Evolutionary conservation across 208 protist species (phyloP).

Genomic region (Leishmania gerbilli): DNA sequence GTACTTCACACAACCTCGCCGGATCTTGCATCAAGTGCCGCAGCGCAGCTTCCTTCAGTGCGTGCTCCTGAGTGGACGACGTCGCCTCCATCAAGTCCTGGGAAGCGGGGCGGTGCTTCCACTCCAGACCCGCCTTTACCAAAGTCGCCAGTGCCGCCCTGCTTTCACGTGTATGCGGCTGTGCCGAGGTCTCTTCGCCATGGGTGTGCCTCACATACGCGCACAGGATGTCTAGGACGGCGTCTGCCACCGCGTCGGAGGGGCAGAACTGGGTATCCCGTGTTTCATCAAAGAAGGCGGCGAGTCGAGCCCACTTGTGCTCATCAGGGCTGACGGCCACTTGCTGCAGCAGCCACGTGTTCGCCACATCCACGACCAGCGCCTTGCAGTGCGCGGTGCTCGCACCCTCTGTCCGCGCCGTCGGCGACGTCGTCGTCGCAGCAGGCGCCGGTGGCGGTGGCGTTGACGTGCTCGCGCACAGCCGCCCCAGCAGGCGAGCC

Average conservation of each 20-base stretch:
- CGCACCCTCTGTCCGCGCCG: background rate
- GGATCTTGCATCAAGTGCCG: conserved; percentile 61
- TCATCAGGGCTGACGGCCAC: background rate
- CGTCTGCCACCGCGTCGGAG: conserved; percentile 16
- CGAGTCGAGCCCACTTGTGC: conserved; percentile 15
- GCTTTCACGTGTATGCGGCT: background rate
- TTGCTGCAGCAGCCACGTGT: conserved; percentile 20
- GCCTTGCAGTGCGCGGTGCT: conserved; percentile 4
- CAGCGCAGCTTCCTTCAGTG: conserved; percentile 43
- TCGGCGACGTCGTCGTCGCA: background rate
- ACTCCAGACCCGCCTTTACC: conserved; percentile 34
- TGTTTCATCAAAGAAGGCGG: conserved; percentile 30
- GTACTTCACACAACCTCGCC: conserved; percentile 31
- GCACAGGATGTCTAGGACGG: conserved; percentile 7
- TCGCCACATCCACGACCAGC: conserved; percentile 12
- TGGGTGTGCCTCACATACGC: conserved; percentile 3
- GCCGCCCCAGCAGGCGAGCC: conserved; percentile 39
- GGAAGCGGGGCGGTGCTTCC: conserved; percentile 27
- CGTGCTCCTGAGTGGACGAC: conserved; percentile 23
- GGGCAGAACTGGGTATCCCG: conserved; percentile 10
- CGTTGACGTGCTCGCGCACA: conserved; percentile 22
- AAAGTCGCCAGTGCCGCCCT: conserved; percentile 18
- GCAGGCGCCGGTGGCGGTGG: background rate
- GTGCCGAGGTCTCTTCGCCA: background rate
- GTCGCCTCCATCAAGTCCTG: conserved; percentile 39